Percentiles rank a stretch among this genome's conserved stretches.
Evolutionary conservation across 306 rosid genomes (phyloP).

Genomic region (Prunus dulcis): DNA sequence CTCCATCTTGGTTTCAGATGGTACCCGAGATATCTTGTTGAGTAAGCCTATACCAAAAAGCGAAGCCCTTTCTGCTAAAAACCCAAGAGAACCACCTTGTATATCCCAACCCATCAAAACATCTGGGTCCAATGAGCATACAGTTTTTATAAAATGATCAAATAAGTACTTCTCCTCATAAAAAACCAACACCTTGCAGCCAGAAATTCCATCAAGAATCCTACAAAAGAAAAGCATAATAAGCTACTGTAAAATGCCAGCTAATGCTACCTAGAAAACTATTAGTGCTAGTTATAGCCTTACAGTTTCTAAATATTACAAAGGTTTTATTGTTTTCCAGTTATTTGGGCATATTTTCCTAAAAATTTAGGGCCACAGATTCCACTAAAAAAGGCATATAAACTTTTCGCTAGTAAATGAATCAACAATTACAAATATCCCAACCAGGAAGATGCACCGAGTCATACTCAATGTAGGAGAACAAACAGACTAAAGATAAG

Average conservation of each 20-base stretch:
- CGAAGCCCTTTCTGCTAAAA: constrained; percentile 87
- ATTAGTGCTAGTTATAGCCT: neutral
- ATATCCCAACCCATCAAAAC: constrained; percentile 92
- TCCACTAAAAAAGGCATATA: neutral
- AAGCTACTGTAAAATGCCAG: constrained; percentile 1
- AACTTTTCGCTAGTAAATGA: neutral
- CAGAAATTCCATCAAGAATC: constrained; percentile 60
- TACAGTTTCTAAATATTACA: neutral
- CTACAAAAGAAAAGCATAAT: constrained; percentile 42
- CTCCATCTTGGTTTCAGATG: constrained; percentile 49
- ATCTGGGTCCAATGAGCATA: constrained; percentile 73
- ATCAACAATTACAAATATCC: neutral
- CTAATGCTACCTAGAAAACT: neutral
- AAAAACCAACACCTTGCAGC: constrained; percentile 58
- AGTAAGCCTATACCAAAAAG: constrained; percentile 73
- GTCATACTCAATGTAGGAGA: constrained; percentile 3
- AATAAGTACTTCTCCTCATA: constrained; percentile 60
- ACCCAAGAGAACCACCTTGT: constrained; percentile 93
- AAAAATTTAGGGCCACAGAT: neutral
- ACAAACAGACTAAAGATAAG: constrained; percentile 11
- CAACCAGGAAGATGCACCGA: neutral
- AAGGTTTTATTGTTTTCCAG: neutral
- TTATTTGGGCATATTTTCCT: neutral
- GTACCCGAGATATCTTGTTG: constrained; percentile 73
- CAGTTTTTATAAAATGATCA: constrained; percentile 58